phyloP scores from a whole-genome alignment of 768 basidiomycete genomes.

The Suillus lakei region DNA sequence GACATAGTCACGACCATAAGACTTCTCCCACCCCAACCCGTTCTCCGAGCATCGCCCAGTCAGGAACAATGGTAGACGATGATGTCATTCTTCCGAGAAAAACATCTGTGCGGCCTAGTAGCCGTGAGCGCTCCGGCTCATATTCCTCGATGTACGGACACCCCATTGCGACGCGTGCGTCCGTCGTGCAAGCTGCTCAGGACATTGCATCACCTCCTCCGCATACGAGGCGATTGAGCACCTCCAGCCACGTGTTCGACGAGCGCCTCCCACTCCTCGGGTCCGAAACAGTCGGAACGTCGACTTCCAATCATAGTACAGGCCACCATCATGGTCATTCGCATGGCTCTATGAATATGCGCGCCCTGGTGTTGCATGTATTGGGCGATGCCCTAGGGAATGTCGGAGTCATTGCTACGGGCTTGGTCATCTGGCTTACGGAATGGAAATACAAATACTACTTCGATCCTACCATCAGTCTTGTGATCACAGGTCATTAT shows the following conservation, averaged over 20 bases:
- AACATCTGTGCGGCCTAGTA: constrained; percentile 14
- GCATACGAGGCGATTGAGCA: constrained; percentile 8
- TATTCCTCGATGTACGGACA: constrained; percentile 75
- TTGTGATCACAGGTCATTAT: constrained; percentile 96
- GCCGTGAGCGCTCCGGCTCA: constrained; percentile 44
- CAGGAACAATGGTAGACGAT: constrained; percentile 17
- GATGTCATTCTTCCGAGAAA: constrained; percentile 39
- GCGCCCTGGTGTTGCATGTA: constrained; percentile 92
- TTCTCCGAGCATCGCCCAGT: constrained; percentile 41
- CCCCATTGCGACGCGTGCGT: constrained; percentile 72
- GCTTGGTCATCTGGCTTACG: constrained; percentile 92
- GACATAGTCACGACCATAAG: constrained; percentile 57
- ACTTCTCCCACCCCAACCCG: constrained; percentile 42
- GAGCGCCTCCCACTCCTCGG: constrained; percentile 55
- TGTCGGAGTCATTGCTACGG: constrained; percentile 95
- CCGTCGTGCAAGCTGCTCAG: constrained; percentile 81
- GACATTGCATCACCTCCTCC: constrained; percentile 59
- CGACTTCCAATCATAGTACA: constrained; percentile 20
- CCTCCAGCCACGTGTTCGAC: constrained; percentile 17
- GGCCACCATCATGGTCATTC: constrained; percentile 39
- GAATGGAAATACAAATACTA: constrained; percentile 87
- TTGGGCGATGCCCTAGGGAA: constrained; percentile 97
- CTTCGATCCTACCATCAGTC: constrained; percentile 91
- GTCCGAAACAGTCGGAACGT: constrained; percentile 15
- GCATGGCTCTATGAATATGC: constrained; percentile 94